Evolutionary conservation across 1,284 basidiomycete species (phyloP).

Genomic region (Naganishia cerealis): DNA sequence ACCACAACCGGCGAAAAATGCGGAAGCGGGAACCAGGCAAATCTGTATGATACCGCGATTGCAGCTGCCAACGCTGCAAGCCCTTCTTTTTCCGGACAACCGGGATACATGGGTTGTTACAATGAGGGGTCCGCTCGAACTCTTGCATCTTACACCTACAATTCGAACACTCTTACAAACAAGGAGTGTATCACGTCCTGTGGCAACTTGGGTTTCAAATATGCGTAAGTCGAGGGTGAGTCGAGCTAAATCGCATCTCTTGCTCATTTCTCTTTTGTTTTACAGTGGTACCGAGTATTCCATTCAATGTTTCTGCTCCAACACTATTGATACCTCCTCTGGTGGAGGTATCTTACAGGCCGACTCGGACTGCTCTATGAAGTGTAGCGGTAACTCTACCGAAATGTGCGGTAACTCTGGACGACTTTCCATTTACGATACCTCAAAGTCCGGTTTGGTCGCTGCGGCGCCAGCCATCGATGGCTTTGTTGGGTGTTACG

Average conservation of each 20-base stretch:
- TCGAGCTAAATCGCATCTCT: background rate
- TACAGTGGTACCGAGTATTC: slow-evolving; percentile 23
- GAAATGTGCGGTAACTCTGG: slow-evolving; percentile 42
- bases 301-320: slow-evolving; percentile 31
- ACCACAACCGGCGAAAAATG: slow-evolving; percentile 39
- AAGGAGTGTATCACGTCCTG: slow-evolving; percentile 16
- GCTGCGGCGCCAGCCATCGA: background rate
- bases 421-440: slow-evolving; percentile 39
- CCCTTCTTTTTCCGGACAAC: slow-evolving; percentile 2
- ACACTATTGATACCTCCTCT: slow-evolving; percentile 34
- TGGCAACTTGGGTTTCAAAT: slow-evolving; percentile 27
- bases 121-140: slow-evolving; percentile 16
- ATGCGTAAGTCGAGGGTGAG: slow-evolving; percentile 10
- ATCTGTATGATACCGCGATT: slow-evolving; percentile 16
- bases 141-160: slow-evolving; percentile 14
- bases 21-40: slow-evolving; percentile 30
- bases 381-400: slow-evolving; percentile 43
- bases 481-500: slow-evolving; percentile 30
- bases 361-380: slow-evolving; percentile 19
- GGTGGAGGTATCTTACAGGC: slow-evolving; percentile 30
- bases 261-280: background rate
- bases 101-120: slow-evolving; percentile 25
- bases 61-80: slow-evolving; percentile 13
- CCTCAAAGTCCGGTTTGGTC: slow-evolving; percentile 31
- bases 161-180: slow-evolving; percentile 17